These are phyloP conservation scores for Penstemon barbatus DNA, from an alignment of 257 asterid species.

Conservation along the genomic window DNA sequence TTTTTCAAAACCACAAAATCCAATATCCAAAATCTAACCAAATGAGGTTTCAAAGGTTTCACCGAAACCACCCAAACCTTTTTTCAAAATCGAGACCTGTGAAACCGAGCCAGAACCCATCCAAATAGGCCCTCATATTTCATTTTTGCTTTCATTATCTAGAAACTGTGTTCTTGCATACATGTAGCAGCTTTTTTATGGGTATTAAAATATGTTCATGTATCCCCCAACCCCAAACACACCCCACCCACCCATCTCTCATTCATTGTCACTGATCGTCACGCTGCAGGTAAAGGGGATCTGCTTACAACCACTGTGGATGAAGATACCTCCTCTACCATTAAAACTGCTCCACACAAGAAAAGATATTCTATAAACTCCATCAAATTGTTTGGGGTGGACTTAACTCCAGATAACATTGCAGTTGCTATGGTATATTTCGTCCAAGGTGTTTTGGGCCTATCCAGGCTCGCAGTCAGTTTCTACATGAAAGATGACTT, in stretches of 20 bases:
- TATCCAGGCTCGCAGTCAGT: conserved; percentile 89
- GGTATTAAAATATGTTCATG: background rate
- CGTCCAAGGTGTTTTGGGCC: conserved; percentile 97
- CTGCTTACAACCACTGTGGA: conserved; percentile 39
- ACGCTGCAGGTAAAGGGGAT: conserved; percentile 61
- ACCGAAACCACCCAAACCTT: too few species aligned
- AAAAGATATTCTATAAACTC: conserved; percentile 56
- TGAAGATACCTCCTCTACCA: conserved; percentile 48
- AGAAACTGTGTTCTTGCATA: conserved; percentile 2
- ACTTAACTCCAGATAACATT: conserved; percentile 82
- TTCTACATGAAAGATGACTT: conserved; percentile 98
- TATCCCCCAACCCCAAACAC: background rate
- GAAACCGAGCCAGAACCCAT: too few species aligned
- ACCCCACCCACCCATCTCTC: too few species aligned
- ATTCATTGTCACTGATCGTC: conserved; percentile 6
- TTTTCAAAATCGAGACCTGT: too few species aligned
- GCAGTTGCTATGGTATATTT: conserved; percentile 99
- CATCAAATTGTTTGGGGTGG: conserved; percentile 73
- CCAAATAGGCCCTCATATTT: too few species aligned
- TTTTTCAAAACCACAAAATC: too few species aligned
- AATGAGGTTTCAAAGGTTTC: too few species aligned
- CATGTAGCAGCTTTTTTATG: background rate
- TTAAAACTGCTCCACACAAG: conserved; percentile 48
- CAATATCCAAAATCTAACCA: too few species aligned
- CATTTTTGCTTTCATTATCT: background rate